Evolutionary conservation across 805 yeast genomes (phyloP).

Genomic region (Sugiyamaella smithiae): DNA sequence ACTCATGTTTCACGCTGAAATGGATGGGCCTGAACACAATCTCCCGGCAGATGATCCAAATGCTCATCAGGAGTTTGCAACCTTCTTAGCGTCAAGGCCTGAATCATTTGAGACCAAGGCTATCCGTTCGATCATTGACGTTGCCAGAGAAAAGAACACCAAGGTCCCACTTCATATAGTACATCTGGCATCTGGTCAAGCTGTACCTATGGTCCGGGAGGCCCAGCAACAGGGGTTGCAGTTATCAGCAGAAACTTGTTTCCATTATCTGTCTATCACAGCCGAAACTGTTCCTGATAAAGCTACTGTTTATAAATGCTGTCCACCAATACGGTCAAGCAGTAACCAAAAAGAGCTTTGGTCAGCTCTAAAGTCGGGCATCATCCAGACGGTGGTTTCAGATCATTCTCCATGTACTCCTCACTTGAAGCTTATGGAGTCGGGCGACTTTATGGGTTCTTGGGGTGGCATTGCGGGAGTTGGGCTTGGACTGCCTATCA

Average conservation of each 20-base stretch:
- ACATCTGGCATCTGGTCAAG: slow-evolving; percentile 83
- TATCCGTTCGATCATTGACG: slow-evolving; percentile 60
- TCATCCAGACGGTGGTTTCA: slow-evolving; percentile 82
- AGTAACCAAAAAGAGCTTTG: slow-evolving; percentile 70
- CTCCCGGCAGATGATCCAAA: slow-evolving; percentile 11
- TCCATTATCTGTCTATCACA: slow-evolving; percentile 77
- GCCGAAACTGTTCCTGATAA: slow-evolving; percentile 78
- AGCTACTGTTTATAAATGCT: slow-evolving; percentile 84
- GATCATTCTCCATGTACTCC: slow-evolving; percentile 98
- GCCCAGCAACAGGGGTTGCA: slow-evolving; percentile 49
- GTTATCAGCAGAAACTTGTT: slow-evolving; percentile 87
- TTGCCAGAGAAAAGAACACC: slow-evolving; percentile 25
- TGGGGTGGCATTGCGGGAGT: slow-evolving; percentile 98
- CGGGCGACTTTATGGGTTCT: slow-evolving; percentile 86
- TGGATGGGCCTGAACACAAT: slow-evolving; percentile 43
- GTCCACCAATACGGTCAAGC: slow-evolving; percentile 87
- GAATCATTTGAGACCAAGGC: slow-evolving; percentile 86
- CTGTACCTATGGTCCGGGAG: slow-evolving; percentile 64
- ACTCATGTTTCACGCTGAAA: slow-evolving; percentile 91
- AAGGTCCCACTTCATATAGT: slow-evolving; percentile 64
- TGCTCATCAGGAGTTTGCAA: slow-evolving; percentile 55
- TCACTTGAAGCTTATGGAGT: slow-evolving; percentile 71
- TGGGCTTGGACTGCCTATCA: slow-evolving; percentile 81
- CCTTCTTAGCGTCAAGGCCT: slow-evolving; percentile 83
- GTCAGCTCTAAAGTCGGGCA: slow-evolving; percentile 62